These are phyloP conservation scores for Podospora australis DNA, from an alignment of 495 filamentous ascomycete genomes.

Conservation along the genomic window DNA sequence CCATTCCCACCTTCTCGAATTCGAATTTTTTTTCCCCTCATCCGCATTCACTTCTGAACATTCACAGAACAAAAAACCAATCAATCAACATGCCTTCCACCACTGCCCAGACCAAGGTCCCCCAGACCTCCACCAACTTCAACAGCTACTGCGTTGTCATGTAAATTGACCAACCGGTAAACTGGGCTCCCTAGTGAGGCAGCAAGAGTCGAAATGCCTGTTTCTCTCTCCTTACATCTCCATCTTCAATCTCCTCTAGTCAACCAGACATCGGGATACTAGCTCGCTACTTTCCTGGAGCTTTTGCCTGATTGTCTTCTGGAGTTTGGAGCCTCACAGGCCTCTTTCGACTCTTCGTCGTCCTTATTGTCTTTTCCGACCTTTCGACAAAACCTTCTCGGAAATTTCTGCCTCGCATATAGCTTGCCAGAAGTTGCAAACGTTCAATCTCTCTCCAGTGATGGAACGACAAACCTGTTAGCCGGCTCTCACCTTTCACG, in stretches of 20 bases:
- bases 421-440: no score
- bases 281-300: no score
- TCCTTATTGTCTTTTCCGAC: no score
- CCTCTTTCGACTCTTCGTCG: no score
- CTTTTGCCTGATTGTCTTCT: no score
- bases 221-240: background rate
- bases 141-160: constrained; percentile 34
- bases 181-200: background rate
- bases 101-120: constrained; percentile 22
- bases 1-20: constrained; percentile 1
- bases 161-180: constrained; percentile 22
- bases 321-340: no score
- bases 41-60: constrained; percentile 13
- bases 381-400: no score
- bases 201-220: background rate
- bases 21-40: constrained; percentile 11
- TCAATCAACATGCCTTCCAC: constrained; percentile 34
- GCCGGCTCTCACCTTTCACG: no score
- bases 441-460: no score
- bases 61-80: constrained; percentile 13
- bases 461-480: no score
- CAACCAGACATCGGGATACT: no score
- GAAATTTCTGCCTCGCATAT: no score
- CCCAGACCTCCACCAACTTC: constrained; percentile 27
- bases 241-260: background rate